phyloP scores from a whole-genome alignment of 371 early-diverging fungal species.

The Saksenaea vasiformis region DNA sequence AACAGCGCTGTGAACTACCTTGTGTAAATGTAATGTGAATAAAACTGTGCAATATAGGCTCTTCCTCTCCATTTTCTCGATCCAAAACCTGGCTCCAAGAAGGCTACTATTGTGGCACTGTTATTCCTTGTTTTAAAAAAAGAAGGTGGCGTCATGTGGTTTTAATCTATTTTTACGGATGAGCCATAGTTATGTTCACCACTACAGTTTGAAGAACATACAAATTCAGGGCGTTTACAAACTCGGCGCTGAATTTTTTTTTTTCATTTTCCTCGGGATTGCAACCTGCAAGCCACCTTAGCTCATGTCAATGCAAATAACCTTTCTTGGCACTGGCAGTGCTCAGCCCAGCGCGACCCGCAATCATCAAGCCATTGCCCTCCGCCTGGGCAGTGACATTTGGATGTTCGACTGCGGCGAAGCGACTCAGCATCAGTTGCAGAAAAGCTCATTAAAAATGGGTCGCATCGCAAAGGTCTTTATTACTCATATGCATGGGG shows the following conservation, averaged over 20 bases:
- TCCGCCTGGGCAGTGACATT: slow-evolving; percentile 52
- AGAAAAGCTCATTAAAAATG: slow-evolving; percentile 45
- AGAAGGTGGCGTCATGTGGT: neutral
- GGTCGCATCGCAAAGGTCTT: slow-evolving; percentile 52
- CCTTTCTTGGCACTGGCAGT: slow-evolving; percentile 71
- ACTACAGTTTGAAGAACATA: no score
- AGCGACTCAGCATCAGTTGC: slow-evolving; percentile 69
- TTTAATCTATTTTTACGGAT: no score
- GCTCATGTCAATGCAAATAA: slow-evolving; percentile 51
- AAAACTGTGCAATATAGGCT: no score
- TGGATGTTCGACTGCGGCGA: slow-evolving; percentile 81
- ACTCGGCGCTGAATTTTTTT: neutral
- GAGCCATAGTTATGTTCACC: no score
- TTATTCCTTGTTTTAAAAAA: no score
- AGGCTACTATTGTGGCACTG: no score
- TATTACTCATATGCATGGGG: slow-evolving; percentile 67
- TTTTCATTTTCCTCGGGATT: neutral
- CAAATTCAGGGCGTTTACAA: neutral
- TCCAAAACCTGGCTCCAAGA: no score
- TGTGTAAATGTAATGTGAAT: no score
- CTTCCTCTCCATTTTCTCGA: no score
- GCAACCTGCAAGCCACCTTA: slow-evolving; percentile 9
- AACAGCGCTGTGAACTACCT: no score
- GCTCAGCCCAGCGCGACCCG: slow-evolving; percentile 72
- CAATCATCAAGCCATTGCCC: slow-evolving; percentile 68